phyloP scores from a whole-genome alignment of 805 yeast species.

The Maudiozyma bulderi region DNA sequence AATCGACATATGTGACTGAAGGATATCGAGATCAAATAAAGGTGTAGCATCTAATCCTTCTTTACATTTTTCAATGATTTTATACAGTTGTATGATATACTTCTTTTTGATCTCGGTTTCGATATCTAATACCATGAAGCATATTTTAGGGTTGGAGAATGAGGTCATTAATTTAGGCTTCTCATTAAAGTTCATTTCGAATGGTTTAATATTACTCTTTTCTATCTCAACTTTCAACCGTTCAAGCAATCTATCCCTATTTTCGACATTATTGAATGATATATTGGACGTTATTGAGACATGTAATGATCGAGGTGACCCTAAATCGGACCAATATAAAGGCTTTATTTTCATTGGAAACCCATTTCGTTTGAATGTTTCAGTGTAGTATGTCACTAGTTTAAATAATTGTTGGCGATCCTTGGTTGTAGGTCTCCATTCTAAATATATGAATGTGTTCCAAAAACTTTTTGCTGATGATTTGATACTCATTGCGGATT shows the following conservation, averaged over 20 bases:
- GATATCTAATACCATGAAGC: not conserved
- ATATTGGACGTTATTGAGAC: conserved; percentile 17
- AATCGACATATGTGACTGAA: not conserved
- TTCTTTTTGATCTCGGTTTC: not conserved
- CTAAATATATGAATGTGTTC: too few relatives aligned
- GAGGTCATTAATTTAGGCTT: not conserved
- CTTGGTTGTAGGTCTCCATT: too few relatives aligned
- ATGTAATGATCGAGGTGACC: conserved; percentile 24
- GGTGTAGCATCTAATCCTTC: not conserved
- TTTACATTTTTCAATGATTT: not conserved
- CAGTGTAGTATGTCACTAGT: too few relatives aligned
- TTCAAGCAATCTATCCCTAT: conserved; percentile 7
- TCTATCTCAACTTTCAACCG: not conserved
- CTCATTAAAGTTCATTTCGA: not conserved
- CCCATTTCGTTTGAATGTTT: too few relatives aligned
- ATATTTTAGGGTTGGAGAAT: not conserved
- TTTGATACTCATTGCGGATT: too few relatives aligned
- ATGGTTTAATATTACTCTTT: not conserved
- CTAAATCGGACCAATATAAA: conserved; percentile 15
- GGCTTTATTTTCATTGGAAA: conserved; percentile 9
- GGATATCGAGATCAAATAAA: not conserved
- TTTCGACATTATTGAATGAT: conserved; percentile 4
- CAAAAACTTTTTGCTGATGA: too few relatives aligned
- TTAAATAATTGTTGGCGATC: too few relatives aligned
- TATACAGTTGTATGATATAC: not conserved